These are phyloP conservation scores for Tolypocladium album DNA, from an alignment of 2,329 filamentous ascomycete species.

Conservation along the genomic window DNA sequence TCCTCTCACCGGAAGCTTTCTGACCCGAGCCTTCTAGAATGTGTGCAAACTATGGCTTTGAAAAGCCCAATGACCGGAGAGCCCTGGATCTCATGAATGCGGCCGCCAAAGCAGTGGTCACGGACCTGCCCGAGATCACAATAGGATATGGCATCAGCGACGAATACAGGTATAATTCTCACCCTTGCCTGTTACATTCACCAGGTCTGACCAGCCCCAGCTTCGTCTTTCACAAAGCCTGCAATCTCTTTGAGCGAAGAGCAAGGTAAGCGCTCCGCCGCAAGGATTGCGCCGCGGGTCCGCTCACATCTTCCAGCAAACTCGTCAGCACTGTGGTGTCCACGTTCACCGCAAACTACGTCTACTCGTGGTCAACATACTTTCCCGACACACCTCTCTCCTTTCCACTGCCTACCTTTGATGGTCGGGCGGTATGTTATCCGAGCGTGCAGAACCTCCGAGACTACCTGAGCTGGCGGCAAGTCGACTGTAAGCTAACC, in stretches of 20 bases:
- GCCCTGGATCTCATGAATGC: conserved; percentile 92
- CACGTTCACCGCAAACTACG: conserved; percentile 86
- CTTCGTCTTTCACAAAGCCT: conserved; percentile 80
- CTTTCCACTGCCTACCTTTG: conserved; percentile 76
- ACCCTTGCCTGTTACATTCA: not conserved
- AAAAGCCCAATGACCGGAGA: conserved; percentile 84
- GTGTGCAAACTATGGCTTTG: conserved; percentile 71
- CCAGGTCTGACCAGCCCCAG: conserved; percentile 29
- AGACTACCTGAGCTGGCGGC: conserved; percentile 95
- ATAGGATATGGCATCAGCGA: conserved; percentile 92
- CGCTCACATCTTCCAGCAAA: conserved; percentile 47
- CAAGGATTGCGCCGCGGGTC: not conserved
- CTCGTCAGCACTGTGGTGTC: conserved; percentile 84
- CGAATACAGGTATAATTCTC: conserved; percentile 59
- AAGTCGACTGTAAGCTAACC: conserved; percentile 70
- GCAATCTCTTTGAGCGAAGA: conserved; percentile 74
- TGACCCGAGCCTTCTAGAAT: conserved; percentile 40
- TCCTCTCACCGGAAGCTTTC: not conserved
- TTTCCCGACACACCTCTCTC: conserved; percentile 64
- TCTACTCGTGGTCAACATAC: conserved; percentile 65
- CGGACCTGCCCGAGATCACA: conserved; percentile 72
- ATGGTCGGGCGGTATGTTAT: conserved; percentile 85
- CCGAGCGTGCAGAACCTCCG: conserved; percentile 71
- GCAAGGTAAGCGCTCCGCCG: conserved; percentile 43
- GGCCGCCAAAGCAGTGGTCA: conserved; percentile 75